Evolutionary conservation across 768 basidiomycete species (phyloP).

Genomic region (Lactarius tabidus): DNA sequence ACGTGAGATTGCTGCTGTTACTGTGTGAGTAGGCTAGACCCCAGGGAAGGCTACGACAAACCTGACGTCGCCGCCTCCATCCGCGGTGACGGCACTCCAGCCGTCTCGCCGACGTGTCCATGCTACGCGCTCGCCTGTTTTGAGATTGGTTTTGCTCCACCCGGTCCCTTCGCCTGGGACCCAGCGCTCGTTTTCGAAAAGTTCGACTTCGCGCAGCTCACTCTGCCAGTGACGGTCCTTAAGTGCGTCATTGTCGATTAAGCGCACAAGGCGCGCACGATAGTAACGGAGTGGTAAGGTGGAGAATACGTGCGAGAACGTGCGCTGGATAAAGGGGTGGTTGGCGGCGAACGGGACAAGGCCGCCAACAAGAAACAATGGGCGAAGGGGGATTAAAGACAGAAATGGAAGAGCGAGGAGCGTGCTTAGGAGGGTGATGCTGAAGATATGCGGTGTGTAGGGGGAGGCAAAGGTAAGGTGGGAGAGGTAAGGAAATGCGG

Average conservation of each 20-base stretch:
- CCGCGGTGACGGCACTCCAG: constrained; percentile 53
- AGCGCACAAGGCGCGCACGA: constrained; percentile 28
- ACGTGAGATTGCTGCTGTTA: constrained; percentile 73
- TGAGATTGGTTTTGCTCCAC: constrained; percentile 40
- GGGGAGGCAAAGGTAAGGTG: constrained; percentile 50
- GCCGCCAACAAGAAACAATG: constrained; percentile 48
- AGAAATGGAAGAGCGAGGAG: constrained; percentile 39
- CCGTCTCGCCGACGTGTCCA: constrained; percentile 74
- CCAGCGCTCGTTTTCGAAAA: constrained; percentile 81
- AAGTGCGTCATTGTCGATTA: constrained; percentile 64
- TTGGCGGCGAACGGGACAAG: constrained; percentile 49
- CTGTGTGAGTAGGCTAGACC: constrained; percentile 14
- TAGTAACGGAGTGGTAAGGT: constrained; percentile 20
- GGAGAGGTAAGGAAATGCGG: constrained; percentile 46
- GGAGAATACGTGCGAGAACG: constrained; percentile 33
- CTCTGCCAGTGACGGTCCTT: constrained; percentile 60
- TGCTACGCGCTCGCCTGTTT: constrained; percentile 46
- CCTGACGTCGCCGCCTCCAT: constrained; percentile 57
- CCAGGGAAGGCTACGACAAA: constrained; percentile 35
- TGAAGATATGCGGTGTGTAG: constrained; percentile 52
- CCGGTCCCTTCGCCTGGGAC: constrained; percentile 26
- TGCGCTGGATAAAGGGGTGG: constrained; percentile 42
- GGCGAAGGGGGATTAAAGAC: constrained; percentile 38
- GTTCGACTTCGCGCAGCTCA: constrained; percentile 62
- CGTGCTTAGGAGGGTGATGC: constrained; percentile 43